Percentiles rank a stretch among this genome's conserved stretches.
Evolutionary conservation across 2,329 filamentous ascomycete genomes (phyloP).

Genomic region (Penicillium sp.): DNA sequence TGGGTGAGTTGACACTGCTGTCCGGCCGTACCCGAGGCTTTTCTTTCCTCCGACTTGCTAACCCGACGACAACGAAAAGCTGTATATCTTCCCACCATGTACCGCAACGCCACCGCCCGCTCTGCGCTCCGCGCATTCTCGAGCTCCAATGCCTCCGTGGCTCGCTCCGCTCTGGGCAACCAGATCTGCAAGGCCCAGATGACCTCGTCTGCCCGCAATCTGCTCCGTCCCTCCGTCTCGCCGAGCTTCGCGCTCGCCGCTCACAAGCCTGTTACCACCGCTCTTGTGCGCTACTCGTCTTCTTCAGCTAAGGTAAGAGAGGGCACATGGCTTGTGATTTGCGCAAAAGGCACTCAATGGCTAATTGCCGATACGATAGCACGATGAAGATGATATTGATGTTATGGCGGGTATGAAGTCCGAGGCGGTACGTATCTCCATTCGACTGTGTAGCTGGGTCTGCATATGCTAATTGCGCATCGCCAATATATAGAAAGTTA

Average conservation of each 20-base stretch:
- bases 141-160: slow-evolving; percentile 45
- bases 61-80: slow-evolving; percentile 34
- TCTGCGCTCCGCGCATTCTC: slow-evolving; percentile 47
- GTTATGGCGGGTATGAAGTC: slow-evolving; percentile 54
- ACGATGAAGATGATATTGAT: slow-evolving; percentile 38
- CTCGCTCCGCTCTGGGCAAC: slow-evolving; percentile 43
- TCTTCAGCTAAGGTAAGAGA: slow-evolving; percentile 50
- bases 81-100: slow-evolving; percentile 40
- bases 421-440: slow-evolving; percentile 57
- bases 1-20: slow-evolving; percentile 28
- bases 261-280: slow-evolving; percentile 49
- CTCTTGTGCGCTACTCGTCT: slow-evolving; percentile 51
- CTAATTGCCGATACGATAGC: slow-evolving; percentile 37
- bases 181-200: slow-evolving; percentile 47
- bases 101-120: slow-evolving; percentile 47
- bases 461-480: slow-evolving; percentile 2
- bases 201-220: slow-evolving; percentile 43
- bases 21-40: slow-evolving; percentile 35
- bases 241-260: slow-evolving; percentile 45
- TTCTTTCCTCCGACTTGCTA: slow-evolving; percentile 29
- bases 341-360: slow-evolving; percentile 45
- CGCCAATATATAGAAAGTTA: slow-evolving; percentile 52
- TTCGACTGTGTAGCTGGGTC: neutral
- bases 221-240: slow-evolving; percentile 37
- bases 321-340: neutral